Conservation (phyloP, 805 yeast genomes). For the Starmerella apis region DNA sequence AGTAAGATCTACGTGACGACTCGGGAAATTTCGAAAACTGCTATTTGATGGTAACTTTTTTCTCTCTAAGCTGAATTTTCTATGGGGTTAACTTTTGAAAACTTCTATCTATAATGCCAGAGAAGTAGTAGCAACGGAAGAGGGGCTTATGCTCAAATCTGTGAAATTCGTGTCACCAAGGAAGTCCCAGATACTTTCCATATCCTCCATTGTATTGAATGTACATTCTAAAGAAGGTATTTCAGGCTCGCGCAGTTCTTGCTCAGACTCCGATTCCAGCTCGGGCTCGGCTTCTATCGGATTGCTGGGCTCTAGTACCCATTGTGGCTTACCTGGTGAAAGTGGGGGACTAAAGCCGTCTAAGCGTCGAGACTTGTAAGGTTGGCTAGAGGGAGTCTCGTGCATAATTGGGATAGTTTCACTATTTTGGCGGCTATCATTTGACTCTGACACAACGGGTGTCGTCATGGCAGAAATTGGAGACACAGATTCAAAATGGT, state of each 20-base stretch:
- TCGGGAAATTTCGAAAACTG: too few species aligned
- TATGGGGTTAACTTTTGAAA: too few species aligned
- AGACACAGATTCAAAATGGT: neutral
- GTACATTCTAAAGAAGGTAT: neutral
- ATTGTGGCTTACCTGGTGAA: neutral
- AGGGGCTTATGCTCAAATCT: neutral
- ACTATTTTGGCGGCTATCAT: neutral
- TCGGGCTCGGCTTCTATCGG: neutral
- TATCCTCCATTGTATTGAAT: neutral
- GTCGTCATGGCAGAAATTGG: neutral
- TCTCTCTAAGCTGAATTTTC: too few species aligned
- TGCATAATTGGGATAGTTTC: slow-evolving; percentile 1
- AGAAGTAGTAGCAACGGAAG: neutral
- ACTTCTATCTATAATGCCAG: neutral
- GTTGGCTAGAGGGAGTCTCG: slow-evolving; percentile 3
- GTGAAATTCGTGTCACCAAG: neutral
- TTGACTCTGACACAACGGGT: neutral
- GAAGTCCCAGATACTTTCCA: slow-evolving; percentile 6
- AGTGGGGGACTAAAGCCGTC: slow-evolving; percentile 2
- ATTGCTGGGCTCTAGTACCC: neutral
- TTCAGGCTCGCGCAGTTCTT: neutral
- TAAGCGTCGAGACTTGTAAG: neutral
- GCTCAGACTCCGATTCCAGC: neutral
- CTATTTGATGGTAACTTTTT: too few species aligned
- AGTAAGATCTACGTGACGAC: too few species aligned